Base-by-base conservation (phyloP, 2,329 filamentous ascomycete genomes). In the Stemphylium beticola region DNA sequence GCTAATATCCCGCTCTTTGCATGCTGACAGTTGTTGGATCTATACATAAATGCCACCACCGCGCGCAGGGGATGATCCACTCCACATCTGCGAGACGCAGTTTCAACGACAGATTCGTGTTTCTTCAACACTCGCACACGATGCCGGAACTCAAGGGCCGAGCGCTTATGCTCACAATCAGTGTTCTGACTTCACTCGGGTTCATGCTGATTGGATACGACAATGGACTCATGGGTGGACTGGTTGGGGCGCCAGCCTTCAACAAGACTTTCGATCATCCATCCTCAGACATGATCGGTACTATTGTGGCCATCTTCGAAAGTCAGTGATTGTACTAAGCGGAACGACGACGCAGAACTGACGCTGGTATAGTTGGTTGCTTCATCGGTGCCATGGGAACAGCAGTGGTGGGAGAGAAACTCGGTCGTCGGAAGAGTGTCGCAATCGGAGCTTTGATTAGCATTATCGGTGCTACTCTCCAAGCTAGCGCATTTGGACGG, bases 181-280 rank as follows among this genome's bases (percentile, higher is more conserved):
- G 56, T 53, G 37, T 61, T 22, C 29, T 64, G 26, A 64, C 59
- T 22, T 64, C 59, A 9, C 49, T 62, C 14, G 59, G 61, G 12
- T 81, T 84, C 44, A 64, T 64, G 61, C 34, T 64, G 4, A 61
- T 64, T 56, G 82, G 82, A 29, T 84, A 82, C 85, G 88, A 91
- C 67, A 66, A 77, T 57, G 88, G 88, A 64, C 86, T 90, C n/a
- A 91, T 89, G 81, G 88, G 62, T 4, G 66, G 66, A 22, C 85
- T 92, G 58, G 77, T 92, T 49, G 90, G 87, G 7, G 82, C 92
- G 67, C 77, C 82, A 18, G 78, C 80, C n/a, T 89, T 88, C 64
- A 84, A 9, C 60, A 59, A 36, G 42, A 60, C 59, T 2, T 61
- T 62, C 33, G 34, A 57, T 11, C 34, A 57, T 5, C 60, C 55